A percentile compares a stretch with the other conserved stretches of the same genome.
Conservation (phyloP, 1,284 basidiomycete genomes). For the Singerocomus rubriflavus region DNA sequence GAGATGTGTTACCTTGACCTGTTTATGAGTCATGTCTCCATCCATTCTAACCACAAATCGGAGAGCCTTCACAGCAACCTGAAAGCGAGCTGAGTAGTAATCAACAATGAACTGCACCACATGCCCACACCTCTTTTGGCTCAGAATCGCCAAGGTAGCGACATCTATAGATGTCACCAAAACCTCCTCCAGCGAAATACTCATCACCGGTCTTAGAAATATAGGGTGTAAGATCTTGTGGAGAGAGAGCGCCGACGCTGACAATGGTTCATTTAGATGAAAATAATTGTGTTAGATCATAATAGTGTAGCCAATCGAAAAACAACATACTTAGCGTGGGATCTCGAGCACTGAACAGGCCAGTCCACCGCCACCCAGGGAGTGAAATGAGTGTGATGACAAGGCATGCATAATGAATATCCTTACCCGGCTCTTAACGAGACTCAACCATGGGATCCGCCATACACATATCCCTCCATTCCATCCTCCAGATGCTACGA, state of each 20-base stretch:
- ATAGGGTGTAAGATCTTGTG: neutral
- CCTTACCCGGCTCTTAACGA: neutral
- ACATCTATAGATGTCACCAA: constrained; percentile 12
- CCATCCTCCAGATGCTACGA: neutral
- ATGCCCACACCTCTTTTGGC: constrained; percentile 2
- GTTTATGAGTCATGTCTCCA: neutral
- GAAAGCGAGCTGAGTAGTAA: neutral
- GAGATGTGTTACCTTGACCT: neutral
- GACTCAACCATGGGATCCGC: neutral
- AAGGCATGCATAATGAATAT: too few relatives aligned
- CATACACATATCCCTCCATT: neutral
- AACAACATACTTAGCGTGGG: too few relatives aligned
- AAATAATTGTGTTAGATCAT: too few relatives aligned
- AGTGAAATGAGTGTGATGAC: too few relatives aligned
- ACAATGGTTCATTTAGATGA: too few relatives aligned
- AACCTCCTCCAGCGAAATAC: constrained; percentile 1
- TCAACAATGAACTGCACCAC: neutral
- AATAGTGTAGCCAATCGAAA: too few relatives aligned
- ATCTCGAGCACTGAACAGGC: too few relatives aligned
- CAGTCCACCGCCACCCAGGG: too few relatives aligned
- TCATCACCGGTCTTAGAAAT: neutral
- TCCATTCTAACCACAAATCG: constrained; percentile 1
- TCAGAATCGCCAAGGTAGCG: neutral
- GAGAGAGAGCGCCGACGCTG: neutral
- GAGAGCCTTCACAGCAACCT: constrained; percentile 23